Evolutionary conservation across 257 asterid genomes (phyloP).

Genomic region (Thymus quinquecostatus): DNA sequence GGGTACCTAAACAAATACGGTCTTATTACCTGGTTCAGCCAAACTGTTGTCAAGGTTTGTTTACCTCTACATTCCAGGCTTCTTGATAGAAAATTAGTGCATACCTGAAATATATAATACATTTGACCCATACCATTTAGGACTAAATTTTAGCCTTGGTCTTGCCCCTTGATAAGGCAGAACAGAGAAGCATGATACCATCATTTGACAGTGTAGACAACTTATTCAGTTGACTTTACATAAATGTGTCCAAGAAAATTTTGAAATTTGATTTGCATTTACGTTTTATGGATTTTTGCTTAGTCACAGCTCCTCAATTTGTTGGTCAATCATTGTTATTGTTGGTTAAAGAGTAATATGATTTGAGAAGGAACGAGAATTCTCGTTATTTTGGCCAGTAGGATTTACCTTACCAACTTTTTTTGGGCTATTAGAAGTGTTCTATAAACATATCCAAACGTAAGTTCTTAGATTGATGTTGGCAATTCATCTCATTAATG

Average conservation of each 20-base stretch:
- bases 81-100: not conserved
- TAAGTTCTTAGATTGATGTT: not conserved
- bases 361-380: not conserved
- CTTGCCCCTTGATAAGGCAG: not conserved
- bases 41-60: constrained; percentile 84
- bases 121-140: not conserved
- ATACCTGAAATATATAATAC: not conserved
- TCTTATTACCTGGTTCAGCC: constrained; percentile 97
- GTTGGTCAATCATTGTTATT: not conserved
- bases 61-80: not conserved
- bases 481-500: not conserved
- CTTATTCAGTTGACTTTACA: not conserved
- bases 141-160: not conserved
- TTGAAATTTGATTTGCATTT: not conserved
- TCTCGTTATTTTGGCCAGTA: not conserved
- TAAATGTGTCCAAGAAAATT: not conserved
- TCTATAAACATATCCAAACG: not conserved
- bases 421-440: not conserved
- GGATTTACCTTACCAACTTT: not conserved
- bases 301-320: not conserved
- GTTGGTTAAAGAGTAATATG: not conserved
- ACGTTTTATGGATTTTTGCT: not conserved
- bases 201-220: not conserved
- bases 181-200: not conserved
- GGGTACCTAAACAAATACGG: constrained; percentile 96